A percentile compares a stretch with the other conserved stretches of the same genome.
Conservation (phyloP, 1,284 basidiomycete species). For the Trametes versicolor region DNA sequence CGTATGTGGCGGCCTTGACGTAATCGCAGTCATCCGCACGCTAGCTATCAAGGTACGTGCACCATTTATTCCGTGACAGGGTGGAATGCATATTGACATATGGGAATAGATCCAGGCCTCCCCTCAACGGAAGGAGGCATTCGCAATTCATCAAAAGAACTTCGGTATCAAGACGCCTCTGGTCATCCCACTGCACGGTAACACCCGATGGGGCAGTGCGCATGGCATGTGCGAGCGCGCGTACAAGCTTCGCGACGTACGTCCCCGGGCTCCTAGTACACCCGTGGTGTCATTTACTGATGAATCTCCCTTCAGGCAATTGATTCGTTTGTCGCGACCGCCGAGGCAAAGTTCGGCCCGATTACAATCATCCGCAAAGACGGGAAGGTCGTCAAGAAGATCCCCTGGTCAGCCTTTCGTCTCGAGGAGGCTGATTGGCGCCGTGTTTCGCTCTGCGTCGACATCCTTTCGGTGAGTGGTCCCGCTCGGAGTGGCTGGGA, state of each 20-base stretch:
- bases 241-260: not conserved
- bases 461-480: not conserved
- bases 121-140: constrained; percentile 1
- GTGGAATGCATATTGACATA: too few relatives aligned
- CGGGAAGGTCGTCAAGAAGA: constrained; percentile 37
- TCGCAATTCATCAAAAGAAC: not conserved
- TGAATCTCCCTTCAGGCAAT: constrained; percentile 24
- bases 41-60: constrained; percentile 16
- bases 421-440: constrained; percentile 36
- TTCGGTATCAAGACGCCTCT: not conserved
- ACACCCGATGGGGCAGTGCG: constrained; percentile 13
- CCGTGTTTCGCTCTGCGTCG: constrained; percentile 19
- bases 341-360: constrained; percentile 38
- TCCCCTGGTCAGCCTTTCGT: constrained; percentile 39
- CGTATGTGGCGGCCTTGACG: constrained; percentile 1
- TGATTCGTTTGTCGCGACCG: constrained; percentile 34
- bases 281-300: not conserved
- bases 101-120: constrained; percentile 11
- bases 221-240: constrained; percentile 9
- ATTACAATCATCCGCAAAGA: constrained; percentile 37
- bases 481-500: too few relatives aligned
- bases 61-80: too few relatives aligned
- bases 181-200: constrained; percentile 14
- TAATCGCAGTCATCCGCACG: constrained; percentile 16
- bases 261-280: not conserved